Base-by-base conservation (phyloP, 768 basidiomycete species). In the Phanerochaete carnosa region DNA sequence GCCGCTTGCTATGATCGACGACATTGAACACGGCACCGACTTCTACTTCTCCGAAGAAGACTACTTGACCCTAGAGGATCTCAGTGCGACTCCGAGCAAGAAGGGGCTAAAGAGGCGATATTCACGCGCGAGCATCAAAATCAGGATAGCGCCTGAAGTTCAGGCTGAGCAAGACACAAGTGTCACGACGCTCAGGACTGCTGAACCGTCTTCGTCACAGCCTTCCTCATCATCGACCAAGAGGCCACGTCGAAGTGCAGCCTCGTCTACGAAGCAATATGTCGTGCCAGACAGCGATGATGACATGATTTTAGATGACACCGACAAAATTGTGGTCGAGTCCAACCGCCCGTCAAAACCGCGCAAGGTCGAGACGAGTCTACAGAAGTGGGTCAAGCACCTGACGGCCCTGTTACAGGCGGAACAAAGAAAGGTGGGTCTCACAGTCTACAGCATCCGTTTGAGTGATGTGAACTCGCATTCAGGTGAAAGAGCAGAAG, bases 11-110 rank as follows among this genome's bases (percentile, higher is more conserved):
- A 68, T 91, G 13, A 87, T 81, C 71, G 77, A 80, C 45, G 82
- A 83, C 61, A 89, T 92, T 57, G 84, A 85, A 72, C 64, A 69
- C 45, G 89, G 88, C 15, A 83, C 85, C 15, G 82, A 85, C 63
- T 92, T 91, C 70, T 91, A 82, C 70, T 74, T 81, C 61, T 83
- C 81, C 61, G 90, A 91, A 66, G 80, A 84, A 43, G 89, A 90
- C 65, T 91, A 90, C 65, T 73, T 87, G 43, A 75, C 73, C 33
- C 73, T 71, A 56, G 71, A 72, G 28, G 65, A 66, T 52, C 62
- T 67, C 9, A 62, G 23, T 64, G 60, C 59, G 49, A 26, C 39
- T 55, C 30, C 68, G 65, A 55, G 28, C n/a, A 53, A 23, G 46
- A 59, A 55, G 51, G 54, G 47, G 28, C 12, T 25, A 5, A 51